These are phyloP conservation scores for Kluyveromyces siamensis DNA, from an alignment of 805 yeast species.

Conservation along the genomic window DNA sequence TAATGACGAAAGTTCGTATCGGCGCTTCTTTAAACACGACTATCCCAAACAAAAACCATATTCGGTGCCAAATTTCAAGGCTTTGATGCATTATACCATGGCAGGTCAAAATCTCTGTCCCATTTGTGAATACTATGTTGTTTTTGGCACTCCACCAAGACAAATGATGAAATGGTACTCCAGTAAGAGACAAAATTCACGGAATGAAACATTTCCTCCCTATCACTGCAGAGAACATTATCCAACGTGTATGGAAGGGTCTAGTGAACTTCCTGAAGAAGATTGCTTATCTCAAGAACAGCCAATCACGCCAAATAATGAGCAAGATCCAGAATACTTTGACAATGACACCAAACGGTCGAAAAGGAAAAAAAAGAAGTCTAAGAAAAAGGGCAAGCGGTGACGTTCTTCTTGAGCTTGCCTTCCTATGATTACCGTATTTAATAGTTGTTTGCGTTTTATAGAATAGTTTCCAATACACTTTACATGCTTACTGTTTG, in stretches of 20 bases:
- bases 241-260: neutral
- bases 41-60: neutral
- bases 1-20: neutral
- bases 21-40: neutral
- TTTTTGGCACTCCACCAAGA: constrained; percentile 41
- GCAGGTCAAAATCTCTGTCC: constrained; percentile 28
- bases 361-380: constrained; percentile 1
- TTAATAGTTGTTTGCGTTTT: no score
- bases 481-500: no score
- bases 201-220: neutral
- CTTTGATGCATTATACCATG: neutral
- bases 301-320: neutral
- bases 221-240: neutral
- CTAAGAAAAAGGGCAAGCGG: constrained; percentile 1
- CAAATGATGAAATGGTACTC: constrained; percentile 39
- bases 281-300: neutral
- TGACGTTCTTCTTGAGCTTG: neutral
- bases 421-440: no score
- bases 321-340: neutral
- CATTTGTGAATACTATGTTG: constrained; percentile 44
- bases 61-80: constrained; percentile 1
- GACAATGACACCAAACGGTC: neutral
- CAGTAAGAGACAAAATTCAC: neutral
- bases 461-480: no score
- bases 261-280: neutral